A percentile compares a stretch with the other conserved stretches of the same genome.
These are phyloP conservation scores for Phytophthora palmivora DNA, from an alignment of 352 stramenopile species.

Conservation along the genomic window DNA sequence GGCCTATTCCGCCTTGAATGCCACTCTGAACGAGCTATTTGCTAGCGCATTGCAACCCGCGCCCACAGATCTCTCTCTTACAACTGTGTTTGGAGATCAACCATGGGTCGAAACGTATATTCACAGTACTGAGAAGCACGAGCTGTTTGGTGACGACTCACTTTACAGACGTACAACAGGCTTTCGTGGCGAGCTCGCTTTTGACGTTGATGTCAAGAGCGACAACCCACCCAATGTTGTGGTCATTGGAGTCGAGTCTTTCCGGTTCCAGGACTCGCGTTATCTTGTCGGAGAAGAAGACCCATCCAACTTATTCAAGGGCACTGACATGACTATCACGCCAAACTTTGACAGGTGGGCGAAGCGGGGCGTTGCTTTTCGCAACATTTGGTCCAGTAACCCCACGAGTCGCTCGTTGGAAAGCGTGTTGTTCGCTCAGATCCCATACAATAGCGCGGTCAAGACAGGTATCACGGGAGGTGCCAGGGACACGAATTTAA, in stretches of 20 bases:
- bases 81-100: slow-evolving; percentile 7
- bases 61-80: slow-evolving; percentile 9
- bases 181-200: slow-evolving; percentile 25
- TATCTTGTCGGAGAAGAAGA: slow-evolving; percentile 59
- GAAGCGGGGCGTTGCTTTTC: slow-evolving; percentile 52
- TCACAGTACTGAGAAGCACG: slow-evolving; percentile 30
- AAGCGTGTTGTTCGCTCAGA: no score
- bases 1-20: no score
- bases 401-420: no score
- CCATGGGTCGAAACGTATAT: slow-evolving; percentile 24
- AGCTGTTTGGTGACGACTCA: slow-evolving; percentile 24
- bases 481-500: slow-evolving; percentile 33
- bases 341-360: slow-evolving; percentile 59
- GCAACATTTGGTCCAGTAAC: no score
- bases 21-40: slow-evolving; percentile 42
- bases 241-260: slow-evolving; percentile 58
- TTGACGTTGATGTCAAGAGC: slow-evolving; percentile 51
- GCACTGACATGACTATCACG: slow-evolving; percentile 41
- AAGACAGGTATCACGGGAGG: slow-evolving; percentile 45
- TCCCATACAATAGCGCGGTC: slow-evolving; percentile 48
- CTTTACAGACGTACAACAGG: slow-evolving; percentile 29
- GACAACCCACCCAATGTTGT: slow-evolving; percentile 55
- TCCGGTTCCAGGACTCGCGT: slow-evolving; percentile 56
- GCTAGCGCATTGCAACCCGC: slow-evolving; percentile 12
- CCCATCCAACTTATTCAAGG: slow-evolving; percentile 48